These are phyloP conservation scores for Ochromonadaceae sp. DNA, from an alignment of 352 stramenopile species.

Conservation along the genomic window DNA sequence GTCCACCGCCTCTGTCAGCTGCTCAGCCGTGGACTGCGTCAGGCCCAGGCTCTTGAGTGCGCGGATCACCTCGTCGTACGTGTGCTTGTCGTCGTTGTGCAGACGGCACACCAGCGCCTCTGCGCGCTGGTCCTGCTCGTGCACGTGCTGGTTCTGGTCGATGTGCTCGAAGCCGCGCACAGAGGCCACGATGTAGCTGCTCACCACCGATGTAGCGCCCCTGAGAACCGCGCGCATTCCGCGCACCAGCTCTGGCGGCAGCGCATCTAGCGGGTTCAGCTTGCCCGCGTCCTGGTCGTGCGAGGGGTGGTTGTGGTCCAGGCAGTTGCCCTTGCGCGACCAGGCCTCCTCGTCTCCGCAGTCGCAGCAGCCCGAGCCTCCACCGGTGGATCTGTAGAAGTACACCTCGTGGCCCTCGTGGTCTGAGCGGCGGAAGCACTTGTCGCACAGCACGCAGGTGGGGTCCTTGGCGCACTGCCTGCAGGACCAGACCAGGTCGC, in stretches of 20 bases:
- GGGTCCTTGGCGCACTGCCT: slow-evolving; percentile 89
- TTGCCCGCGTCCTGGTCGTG: slow-evolving; percentile 20
- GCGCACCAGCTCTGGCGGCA: slow-evolving; percentile 38
- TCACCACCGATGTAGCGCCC: slow-evolving; percentile 50
- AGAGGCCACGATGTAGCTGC: slow-evolving; percentile 41
- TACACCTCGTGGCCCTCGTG: slow-evolving; percentile 67
- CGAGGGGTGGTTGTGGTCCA: slow-evolving; percentile 45
- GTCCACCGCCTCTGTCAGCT: slow-evolving; percentile 55
- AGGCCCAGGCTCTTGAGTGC: slow-evolving; percentile 62
- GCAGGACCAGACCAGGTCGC: slow-evolving; percentile 97
- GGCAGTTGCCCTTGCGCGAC: slow-evolving; percentile 79
- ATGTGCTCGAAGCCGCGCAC: slow-evolving; percentile 20
- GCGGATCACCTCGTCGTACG: slow-evolving; percentile 84
- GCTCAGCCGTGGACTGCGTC: slow-evolving; percentile 41
- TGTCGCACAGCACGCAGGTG: slow-evolving; percentile 87
- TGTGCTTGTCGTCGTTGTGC: slow-evolving; percentile 96
- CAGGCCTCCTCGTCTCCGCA: slow-evolving; percentile 94
- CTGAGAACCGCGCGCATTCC: slow-evolving; percentile 49
- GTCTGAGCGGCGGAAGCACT: slow-evolving; percentile 81
- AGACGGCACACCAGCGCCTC: slow-evolving; percentile 46
- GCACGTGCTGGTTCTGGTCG: neutral
- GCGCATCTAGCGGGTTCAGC: slow-evolving; percentile 24
- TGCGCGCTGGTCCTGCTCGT: slow-evolving; percentile 17
- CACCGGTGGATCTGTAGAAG: slow-evolving; percentile 59
- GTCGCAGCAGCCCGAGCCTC: slow-evolving; percentile 74